phyloP scores from a whole-genome alignment of 2,329 filamentous ascomycete species.

The Ilyonectria destructans region DNA sequence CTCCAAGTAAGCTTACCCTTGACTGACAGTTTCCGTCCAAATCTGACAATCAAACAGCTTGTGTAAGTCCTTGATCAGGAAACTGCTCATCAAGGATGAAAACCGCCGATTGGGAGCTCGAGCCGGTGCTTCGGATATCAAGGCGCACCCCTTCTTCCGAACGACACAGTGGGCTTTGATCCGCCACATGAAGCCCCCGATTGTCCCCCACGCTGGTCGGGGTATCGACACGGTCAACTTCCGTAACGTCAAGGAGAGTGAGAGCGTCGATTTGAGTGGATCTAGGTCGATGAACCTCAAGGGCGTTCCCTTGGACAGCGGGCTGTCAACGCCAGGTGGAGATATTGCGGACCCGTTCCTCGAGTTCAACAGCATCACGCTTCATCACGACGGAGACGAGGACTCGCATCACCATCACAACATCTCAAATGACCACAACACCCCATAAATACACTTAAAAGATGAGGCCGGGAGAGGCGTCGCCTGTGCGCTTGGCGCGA shows the following conservation, averaged over 20 bases:
- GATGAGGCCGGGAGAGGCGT: constrained; percentile 18
- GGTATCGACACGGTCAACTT: constrained; percentile 97
- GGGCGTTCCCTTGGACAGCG: constrained; percentile 90
- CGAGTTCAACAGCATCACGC: constrained; percentile 98
- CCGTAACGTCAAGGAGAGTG: constrained; percentile 96
- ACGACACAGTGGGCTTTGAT: constrained; percentile 97
- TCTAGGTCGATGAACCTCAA: constrained; percentile 72
- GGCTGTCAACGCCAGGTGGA: constrained; percentile 86
- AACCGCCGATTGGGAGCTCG: constrained; percentile 93
- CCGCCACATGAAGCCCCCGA: constrained; percentile 97
- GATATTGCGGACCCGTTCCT: constrained; percentile 94
- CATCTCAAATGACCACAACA: background rate
- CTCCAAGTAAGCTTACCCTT: constrained; percentile 80
- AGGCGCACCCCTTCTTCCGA: constrained; percentile 95
- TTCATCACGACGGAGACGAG: constrained; percentile 96
- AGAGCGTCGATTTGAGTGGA: constrained; percentile 88
- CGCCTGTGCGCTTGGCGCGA: constrained; percentile 28
- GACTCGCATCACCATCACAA: constrained; percentile 52
- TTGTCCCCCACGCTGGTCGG: constrained; percentile 91
- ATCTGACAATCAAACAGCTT: constrained; percentile 70
- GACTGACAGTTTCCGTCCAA: constrained; percentile 1
- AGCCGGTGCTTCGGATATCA: constrained; percentile 96
- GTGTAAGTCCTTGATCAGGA: constrained; percentile 96
- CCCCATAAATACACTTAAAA: constrained; percentile 9
- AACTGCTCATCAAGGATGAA: constrained; percentile 98